phyloP scores from a whole-genome alignment of 2,329 filamentous ascomycete species.

The Thielaviopsis punctulata region DNA sequence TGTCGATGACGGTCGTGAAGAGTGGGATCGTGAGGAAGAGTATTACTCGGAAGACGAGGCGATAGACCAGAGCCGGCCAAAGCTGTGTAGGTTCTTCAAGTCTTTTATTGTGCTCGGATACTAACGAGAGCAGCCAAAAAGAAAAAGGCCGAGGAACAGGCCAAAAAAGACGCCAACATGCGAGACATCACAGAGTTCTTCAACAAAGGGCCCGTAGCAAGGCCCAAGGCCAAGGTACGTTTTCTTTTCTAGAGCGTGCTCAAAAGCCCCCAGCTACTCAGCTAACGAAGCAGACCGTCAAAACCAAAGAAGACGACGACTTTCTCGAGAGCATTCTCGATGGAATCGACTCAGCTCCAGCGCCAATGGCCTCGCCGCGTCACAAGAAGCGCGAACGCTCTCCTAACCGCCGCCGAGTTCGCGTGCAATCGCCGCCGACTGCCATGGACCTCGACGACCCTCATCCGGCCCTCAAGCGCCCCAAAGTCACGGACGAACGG shows the following conservation, averaged over 20 bases:
- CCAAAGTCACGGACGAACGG: slow-evolving; percentile 29
- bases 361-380: slow-evolving; percentile 30
- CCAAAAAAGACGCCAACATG: slow-evolving; percentile 72
- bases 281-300: slow-evolving; percentile 52
- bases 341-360: slow-evolving; percentile 60
- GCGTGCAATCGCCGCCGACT: slow-evolving; percentile 60
- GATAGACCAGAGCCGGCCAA: slow-evolving; percentile 27
- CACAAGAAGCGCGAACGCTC: slow-evolving; percentile 49
- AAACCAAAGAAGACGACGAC: slow-evolving; percentile 73
- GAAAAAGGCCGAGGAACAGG: slow-evolving; percentile 72
- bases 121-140: slow-evolving; percentile 47
- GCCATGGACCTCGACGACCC: slow-evolving; percentile 24
- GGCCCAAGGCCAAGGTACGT: slow-evolving; percentile 64
- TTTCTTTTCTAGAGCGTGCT: too few species aligned
- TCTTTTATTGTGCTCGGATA: background rate
- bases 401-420: slow-evolving; percentile 53
- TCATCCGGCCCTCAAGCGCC: slow-evolving; percentile 37
- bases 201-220: slow-evolving; percentile 50
- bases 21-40: slow-evolving; percentile 61
- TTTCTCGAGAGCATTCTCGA: slow-evolving; percentile 74
- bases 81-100: slow-evolving; percentile 24
- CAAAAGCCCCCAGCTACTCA: background rate
- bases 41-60: slow-evolving; percentile 54
- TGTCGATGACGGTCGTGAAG: slow-evolving; percentile 87
- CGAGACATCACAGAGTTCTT: slow-evolving; percentile 93